Evolutionary conservation across 495 filamentous ascomycete species (phyloP).

Genomic region (Chaetomium cochliodes): DNA sequence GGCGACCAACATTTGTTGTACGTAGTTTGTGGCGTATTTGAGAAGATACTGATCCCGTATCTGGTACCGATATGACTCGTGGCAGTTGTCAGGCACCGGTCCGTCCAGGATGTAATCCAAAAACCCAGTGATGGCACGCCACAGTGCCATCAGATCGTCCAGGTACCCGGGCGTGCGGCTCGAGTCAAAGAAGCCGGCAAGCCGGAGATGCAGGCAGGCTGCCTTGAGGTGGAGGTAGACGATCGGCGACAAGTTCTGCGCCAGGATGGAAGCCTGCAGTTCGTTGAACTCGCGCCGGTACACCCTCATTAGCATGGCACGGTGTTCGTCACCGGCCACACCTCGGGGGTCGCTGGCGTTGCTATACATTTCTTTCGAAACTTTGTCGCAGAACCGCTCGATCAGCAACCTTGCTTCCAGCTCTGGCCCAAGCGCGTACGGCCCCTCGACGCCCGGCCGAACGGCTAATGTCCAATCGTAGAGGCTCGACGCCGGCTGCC

Average conservation of each 20-base stretch:
- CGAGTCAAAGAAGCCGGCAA: conserved; percentile 87
- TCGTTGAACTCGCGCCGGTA: conserved; percentile 57
- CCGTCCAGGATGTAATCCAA: conserved; percentile 66
- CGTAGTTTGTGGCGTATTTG: conserved; percentile 75
- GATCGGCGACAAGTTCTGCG: conserved; percentile 54
- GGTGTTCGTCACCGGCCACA: conserved; percentile 66
- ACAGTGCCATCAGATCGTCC: conserved; percentile 73
- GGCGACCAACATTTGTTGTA: conserved; percentile 90
- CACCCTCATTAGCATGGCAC: conserved; percentile 63
- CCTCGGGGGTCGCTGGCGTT: conserved; percentile 74
- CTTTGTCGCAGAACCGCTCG: conserved; percentile 79
- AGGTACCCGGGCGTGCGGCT: conserved; percentile 70
- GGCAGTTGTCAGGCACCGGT: conserved; percentile 36
- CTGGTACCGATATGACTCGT: conserved; percentile 32
- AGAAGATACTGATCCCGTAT: conserved; percentile 52
- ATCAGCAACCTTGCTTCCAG: conserved; percentile 70
- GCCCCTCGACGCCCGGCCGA: conserved; percentile 59
- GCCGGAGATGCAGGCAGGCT: conserved; percentile 75
- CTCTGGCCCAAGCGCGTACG: conserved; percentile 65
- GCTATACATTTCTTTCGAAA: conserved; percentile 81
- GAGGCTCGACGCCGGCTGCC: conserved; percentile 81
- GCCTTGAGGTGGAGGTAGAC: conserved; percentile 74
- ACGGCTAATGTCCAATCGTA: conserved; percentile 83
- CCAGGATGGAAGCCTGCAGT: conserved; percentile 52
- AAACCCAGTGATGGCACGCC: conserved; percentile 70